Percentiles rank a stretch among this genome's conserved stretches.
Evolutionary conservation across 2,329 filamentous ascomycete genomes (phyloP).

Genomic region (Diaporthe aspalathi): DNA sequence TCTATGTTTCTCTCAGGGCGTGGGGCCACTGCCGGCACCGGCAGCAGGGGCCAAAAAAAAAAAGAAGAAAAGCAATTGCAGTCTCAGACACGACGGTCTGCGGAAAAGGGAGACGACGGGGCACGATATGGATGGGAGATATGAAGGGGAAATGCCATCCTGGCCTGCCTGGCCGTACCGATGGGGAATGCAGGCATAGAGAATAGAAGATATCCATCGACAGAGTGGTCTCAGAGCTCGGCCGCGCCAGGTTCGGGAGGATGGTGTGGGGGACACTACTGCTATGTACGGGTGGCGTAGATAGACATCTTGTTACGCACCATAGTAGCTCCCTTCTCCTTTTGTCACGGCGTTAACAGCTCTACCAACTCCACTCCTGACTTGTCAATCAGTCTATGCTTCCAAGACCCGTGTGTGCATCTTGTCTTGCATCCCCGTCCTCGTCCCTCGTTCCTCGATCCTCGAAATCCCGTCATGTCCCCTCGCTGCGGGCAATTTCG

Average conservation of each 20-base stretch:
- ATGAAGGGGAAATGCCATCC: conserved; percentile 12
- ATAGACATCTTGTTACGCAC: no score
- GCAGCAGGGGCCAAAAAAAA: not conserved
- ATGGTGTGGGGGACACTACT: conserved; percentile 16
- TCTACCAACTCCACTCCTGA: conserved; percentile 25
- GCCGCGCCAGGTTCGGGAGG: not conserved
- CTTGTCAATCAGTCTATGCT: not conserved
- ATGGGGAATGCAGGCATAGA: conserved; percentile 22
- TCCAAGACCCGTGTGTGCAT: conserved; percentile 25
- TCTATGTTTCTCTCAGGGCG: not conserved
- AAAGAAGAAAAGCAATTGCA: not conserved
- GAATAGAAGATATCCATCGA: conserved; percentile 25
- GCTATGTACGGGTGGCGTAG: no score
- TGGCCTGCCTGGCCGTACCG: conserved; percentile 18
- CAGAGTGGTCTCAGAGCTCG: conserved; percentile 16
- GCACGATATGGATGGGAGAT: not conserved
- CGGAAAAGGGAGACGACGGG: conserved; percentile 1
- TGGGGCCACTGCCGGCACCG: not conserved
- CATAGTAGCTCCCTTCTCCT: not conserved
- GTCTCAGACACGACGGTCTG: conserved; percentile 1
- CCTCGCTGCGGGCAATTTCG: conserved; percentile 1
- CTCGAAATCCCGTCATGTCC: not conserved
- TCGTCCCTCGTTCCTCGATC: not conserved
- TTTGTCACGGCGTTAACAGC: not conserved
- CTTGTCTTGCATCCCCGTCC: conserved; percentile 13